Evolutionary conservation across 495 filamentous ascomycete species (phyloP).

Genomic region (Daldinia loculata): DNA sequence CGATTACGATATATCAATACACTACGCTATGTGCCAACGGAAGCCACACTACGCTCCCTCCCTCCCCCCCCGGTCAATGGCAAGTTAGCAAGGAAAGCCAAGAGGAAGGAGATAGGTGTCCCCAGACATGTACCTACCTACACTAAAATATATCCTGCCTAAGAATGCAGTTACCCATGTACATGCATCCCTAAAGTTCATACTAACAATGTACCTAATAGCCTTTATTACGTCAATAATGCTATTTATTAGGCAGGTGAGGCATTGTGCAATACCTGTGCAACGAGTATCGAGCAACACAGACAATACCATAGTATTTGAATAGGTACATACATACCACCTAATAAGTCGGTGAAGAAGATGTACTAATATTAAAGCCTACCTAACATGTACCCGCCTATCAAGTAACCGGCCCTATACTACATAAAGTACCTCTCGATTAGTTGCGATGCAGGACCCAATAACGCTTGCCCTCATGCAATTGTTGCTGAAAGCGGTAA

Average conservation of each 20-base stretch:
- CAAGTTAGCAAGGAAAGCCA: not conserved
- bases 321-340: not conserved
- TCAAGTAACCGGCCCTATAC: not conserved
- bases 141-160: not conserved
- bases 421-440: not conserved
- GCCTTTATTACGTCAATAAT: not conserved
- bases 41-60: not conserved
- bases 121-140: not conserved
- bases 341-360: constrained; percentile 4
- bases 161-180: not conserved
- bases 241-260: constrained; percentile 5
- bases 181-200: not conserved
- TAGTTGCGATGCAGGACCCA: not conserved
- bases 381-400: not conserved
- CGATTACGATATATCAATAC: constrained; percentile 9
- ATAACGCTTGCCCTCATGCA: constrained; percentile 16
- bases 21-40: not conserved
- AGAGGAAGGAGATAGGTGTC: not conserved
- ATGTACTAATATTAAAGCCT: not conserved
- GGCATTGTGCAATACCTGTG: not conserved
- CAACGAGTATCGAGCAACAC: not conserved
- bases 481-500: constrained; percentile 22
- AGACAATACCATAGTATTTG: not conserved
- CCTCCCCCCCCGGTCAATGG: not conserved
- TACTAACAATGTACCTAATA: not conserved